Evolutionary conservation across 495 filamentous ascomycete genomes (phyloP).

Genomic region (Lophiostoma macrostomum): DNA sequence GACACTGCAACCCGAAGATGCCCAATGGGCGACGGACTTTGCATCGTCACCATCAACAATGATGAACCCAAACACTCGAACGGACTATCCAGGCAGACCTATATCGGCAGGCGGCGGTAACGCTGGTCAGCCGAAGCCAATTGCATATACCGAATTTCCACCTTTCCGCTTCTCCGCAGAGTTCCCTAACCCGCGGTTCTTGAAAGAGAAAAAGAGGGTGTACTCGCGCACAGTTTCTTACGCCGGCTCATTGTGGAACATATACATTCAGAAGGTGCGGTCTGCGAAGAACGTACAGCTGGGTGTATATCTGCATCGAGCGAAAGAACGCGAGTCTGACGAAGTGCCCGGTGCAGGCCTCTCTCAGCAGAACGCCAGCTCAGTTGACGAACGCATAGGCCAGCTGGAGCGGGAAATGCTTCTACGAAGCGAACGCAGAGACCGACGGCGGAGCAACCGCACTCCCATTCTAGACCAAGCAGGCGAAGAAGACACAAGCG

Average conservation of each 20-base stretch:
- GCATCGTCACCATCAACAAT: slow-evolving; percentile 39
- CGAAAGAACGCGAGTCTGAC: slow-evolving; percentile 54
- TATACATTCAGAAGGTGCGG: slow-evolving; percentile 60
- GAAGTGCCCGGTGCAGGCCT: slow-evolving; percentile 39
- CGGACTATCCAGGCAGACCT: slow-evolving; percentile 26
- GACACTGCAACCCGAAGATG: slow-evolving; percentile 49
- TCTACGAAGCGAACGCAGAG: slow-evolving; percentile 43
- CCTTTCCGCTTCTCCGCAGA: slow-evolving; percentile 60
- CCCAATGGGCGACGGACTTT: slow-evolving; percentile 52
- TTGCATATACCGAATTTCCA: slow-evolving; percentile 54
- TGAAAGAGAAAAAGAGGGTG: slow-evolving; percentile 61
- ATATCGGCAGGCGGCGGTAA: slow-evolving; percentile 36
- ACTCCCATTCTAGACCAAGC: slow-evolving; percentile 17
- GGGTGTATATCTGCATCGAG: slow-evolving; percentile 60
- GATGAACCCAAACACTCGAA: slow-evolving; percentile 24
- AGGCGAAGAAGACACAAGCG: slow-evolving; percentile 44
- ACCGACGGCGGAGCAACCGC: slow-evolving; percentile 28
- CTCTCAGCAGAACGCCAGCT: slow-evolving; percentile 32
- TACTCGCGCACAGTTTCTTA: slow-evolving; percentile 63
- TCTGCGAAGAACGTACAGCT: slow-evolving; percentile 54
- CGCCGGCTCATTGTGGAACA: slow-evolving; percentile 59
- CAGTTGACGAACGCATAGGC: slow-evolving; percentile 51
- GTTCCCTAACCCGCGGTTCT: slow-evolving; percentile 52
- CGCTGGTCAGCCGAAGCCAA: slow-evolving; percentile 35
- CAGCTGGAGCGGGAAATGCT: slow-evolving; percentile 49